Percentiles rank a stretch among this genome's conserved stretches.
Evolutionary conservation across 2,329 filamentous ascomycete genomes (phyloP).

Genomic region (Shiraia sp.): DNA sequence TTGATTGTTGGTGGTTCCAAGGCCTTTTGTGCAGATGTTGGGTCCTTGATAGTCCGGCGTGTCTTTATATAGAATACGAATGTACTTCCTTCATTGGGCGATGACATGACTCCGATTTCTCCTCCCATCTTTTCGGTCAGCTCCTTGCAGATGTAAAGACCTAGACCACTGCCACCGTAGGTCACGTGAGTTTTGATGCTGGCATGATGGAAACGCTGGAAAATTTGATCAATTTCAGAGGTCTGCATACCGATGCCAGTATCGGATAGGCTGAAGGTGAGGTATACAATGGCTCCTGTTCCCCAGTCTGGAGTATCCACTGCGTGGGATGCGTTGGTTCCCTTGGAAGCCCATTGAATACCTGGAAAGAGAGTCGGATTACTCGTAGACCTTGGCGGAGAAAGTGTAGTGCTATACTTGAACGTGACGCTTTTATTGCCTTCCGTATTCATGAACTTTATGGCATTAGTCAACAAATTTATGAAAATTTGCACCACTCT

Average conservation of each 20-base stretch:
- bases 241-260: slow-evolving; percentile 47
- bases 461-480: slow-evolving; percentile 66
- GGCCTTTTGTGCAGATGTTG: background rate
- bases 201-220: slow-evolving; percentile 35
- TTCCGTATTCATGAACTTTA: slow-evolving; percentile 42
- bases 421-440: background rate
- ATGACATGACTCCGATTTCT: slow-evolving; percentile 47
- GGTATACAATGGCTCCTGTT: slow-evolving; percentile 15
- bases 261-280: slow-evolving; percentile 41
- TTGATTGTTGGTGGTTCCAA: background rate
- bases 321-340: slow-evolving; percentile 1
- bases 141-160: slow-evolving; percentile 29
- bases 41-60: slow-evolving; percentile 14
- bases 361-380: background rate
- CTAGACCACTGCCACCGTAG: slow-evolving; percentile 43
- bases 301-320: slow-evolving; percentile 8
- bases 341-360: slow-evolving; percentile 1
- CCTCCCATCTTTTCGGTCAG: slow-evolving; percentile 31
- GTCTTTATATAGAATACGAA: slow-evolving; percentile 52
- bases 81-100: slow-evolving; percentile 42
- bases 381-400: background rate
- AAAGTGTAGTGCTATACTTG: background rate
- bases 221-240: slow-evolving; percentile 45
- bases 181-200: slow-evolving; percentile 28
- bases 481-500: slow-evolving; percentile 70